phyloP scores from a whole-genome alignment of 257 asterid species.

The Salvia rosmarinus region DNA sequence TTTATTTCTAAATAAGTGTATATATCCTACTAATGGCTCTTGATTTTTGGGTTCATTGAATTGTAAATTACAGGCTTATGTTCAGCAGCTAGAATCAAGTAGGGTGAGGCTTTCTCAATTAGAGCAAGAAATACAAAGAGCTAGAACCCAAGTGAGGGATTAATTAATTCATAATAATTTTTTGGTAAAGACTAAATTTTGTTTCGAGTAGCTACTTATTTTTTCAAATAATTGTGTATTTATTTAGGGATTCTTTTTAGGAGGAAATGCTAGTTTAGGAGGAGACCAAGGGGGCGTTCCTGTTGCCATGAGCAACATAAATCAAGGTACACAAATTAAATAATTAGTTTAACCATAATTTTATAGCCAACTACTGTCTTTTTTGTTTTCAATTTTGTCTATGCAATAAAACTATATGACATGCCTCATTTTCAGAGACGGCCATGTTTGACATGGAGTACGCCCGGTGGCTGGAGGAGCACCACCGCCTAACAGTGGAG shows the following conservation, averaged over 20 bases:
- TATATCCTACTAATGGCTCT: background rate
- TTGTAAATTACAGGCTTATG: conserved; percentile 68
- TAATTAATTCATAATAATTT: background rate
- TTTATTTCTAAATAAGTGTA: background rate
- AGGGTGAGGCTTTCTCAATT: conserved; percentile 78
- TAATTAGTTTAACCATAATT: background rate
- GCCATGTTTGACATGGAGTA: conserved; percentile 78
- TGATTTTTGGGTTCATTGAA: background rate
- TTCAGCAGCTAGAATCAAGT: conserved; percentile 90
- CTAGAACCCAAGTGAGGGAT: conserved; percentile 69
- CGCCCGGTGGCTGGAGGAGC: conserved; percentile 84
- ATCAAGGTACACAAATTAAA: conserved; percentile 48
- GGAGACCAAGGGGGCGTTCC: conserved; percentile 67
- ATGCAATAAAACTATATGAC: background rate
- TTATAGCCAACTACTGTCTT: background rate
- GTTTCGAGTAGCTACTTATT: background rate
- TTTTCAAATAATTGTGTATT: conserved; percentile 20
- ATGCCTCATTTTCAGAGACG: conserved; percentile 43
- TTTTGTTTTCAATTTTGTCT: background rate
- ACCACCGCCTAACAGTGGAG: conserved; percentile 66
- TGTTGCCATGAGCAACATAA: conserved; percentile 51
- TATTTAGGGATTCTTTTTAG: conserved; percentile 63
- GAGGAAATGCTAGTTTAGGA: conserved; percentile 58
- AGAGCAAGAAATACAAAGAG: conserved; percentile 83
- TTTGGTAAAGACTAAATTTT: background rate